These are phyloP conservation scores for Vitis rotundifolia DNA, from an alignment of 164 flowering plant genomes.

Conservation along the genomic window DNA sequence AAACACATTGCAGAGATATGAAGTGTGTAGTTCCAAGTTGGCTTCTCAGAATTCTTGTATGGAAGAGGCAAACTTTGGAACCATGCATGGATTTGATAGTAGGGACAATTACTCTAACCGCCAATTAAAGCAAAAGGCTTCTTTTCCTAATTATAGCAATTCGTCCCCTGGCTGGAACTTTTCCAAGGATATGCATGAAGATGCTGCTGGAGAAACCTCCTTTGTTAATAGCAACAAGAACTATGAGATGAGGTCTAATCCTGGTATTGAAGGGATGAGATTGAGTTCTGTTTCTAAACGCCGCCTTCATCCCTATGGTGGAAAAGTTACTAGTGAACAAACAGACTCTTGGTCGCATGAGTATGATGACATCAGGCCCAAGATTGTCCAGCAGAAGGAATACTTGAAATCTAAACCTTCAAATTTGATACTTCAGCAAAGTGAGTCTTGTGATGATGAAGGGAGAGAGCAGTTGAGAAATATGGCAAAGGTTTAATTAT, in stretches of 20 bases:
- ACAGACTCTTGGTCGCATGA: conserved; percentile 25
- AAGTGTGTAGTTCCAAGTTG: conserved; percentile 21
- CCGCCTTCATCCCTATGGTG: conserved; percentile 17
- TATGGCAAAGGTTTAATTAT: conserved; percentile 37
- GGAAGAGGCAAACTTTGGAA: conserved; percentile 25
- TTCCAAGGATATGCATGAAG: conserved; percentile 28
- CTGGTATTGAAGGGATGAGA: conserved; percentile 25
- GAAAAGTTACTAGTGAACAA: conserved; percentile 22
- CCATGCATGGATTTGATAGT: conserved; percentile 23
- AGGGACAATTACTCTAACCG: conserved; percentile 17
- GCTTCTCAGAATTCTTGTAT: conserved; percentile 26
- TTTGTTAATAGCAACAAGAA: conserved; percentile 16
- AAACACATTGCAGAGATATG: conserved; percentile 30
- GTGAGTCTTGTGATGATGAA: conserved; percentile 25
- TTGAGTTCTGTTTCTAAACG: conserved; percentile 24
- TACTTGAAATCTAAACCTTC: conserved; percentile 30
- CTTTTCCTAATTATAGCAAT: conserved; percentile 19
- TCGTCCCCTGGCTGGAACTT: conserved; percentile 20
- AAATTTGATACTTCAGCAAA: conserved; percentile 14
- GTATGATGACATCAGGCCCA: conserved; percentile 18
- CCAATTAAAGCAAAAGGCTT: conserved; percentile 24
- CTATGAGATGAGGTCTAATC: conserved; percentile 21
- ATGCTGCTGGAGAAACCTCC: conserved; percentile 29
- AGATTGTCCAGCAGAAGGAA: conserved; percentile 23
- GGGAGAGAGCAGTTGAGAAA: conserved; percentile 30